Conservation (phyloP, 495 filamentous ascomycete species). For the Talaromyces wortmannii region DNA sequence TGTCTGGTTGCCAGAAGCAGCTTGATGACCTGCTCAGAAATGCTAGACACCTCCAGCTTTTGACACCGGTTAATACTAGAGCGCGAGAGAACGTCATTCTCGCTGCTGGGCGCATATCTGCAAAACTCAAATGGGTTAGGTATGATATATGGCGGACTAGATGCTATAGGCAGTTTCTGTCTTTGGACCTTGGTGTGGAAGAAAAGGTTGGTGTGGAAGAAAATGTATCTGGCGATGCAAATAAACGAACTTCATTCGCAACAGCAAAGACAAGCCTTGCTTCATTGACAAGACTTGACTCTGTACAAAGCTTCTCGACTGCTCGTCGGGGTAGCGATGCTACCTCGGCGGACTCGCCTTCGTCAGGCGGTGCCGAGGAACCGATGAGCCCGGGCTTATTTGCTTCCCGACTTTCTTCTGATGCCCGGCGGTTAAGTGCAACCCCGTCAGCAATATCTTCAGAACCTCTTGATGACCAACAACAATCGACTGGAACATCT, state of each 20-base stretch:
- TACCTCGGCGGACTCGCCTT: not conserved
- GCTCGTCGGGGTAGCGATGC: not conserved
- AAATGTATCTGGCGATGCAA: slow-evolving; percentile 7
- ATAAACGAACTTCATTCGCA: slow-evolving; percentile 5
- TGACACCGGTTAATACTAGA: slow-evolving; percentile 81
- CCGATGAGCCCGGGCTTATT: not conserved
- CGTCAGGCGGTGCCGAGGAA: not conserved
- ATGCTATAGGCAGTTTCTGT: slow-evolving; percentile 84
- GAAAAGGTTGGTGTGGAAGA: slow-evolving; percentile 47
- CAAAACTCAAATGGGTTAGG: slow-evolving; percentile 85
- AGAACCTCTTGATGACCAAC: slow-evolving; percentile 1
- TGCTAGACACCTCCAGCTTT: slow-evolving; percentile 83
- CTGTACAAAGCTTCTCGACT: not conserved
- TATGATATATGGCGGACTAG: slow-evolving; percentile 90
- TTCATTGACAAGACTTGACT: slow-evolving; percentile 3
- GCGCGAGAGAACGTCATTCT: slow-evolving; percentile 80
- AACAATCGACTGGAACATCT: not conserved
- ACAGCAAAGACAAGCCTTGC: slow-evolving; percentile 6
- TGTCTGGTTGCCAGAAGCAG: slow-evolving; percentile 63
- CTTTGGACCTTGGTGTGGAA: slow-evolving; percentile 79
- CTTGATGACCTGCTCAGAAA: slow-evolving; percentile 81
- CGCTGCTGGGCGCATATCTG: slow-evolving; percentile 77
- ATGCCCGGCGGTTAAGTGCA: not conserved
- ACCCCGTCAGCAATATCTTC: slow-evolving; percentile 1
- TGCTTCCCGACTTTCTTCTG: not conserved